Evolutionary conservation across 352 stramenopile species (phyloP).

Genomic region (Globisporangium alternatum): DNA sequence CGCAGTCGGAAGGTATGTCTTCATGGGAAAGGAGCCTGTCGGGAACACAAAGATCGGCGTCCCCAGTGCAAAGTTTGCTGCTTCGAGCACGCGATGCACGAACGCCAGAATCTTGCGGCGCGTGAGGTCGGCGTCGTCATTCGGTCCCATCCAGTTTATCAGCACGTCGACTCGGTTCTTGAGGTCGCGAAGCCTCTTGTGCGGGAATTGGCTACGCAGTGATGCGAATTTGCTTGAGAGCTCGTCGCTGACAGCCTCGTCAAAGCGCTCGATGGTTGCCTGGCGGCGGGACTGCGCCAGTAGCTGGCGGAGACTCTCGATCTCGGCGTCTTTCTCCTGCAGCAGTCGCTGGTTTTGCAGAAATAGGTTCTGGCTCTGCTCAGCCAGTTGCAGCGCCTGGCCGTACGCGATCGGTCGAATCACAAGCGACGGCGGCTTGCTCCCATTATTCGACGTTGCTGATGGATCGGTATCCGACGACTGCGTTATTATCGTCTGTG

Average conservation of each 20-base stretch:
- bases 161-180: constrained; percentile 37
- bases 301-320: constrained; percentile 39
- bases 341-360: constrained; percentile 54
- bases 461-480: background rate
- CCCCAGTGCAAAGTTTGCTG: constrained; percentile 41
- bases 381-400: constrained; percentile 61
- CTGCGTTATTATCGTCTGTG: background rate
- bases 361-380: constrained; percentile 63
- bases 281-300: constrained; percentile 25
- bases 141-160: constrained; percentile 67
- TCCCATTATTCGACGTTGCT: background rate
- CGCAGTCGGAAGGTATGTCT: constrained; percentile 87
- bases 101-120: constrained; percentile 65
- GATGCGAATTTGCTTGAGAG: constrained; percentile 4
- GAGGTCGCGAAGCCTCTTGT: constrained; percentile 24
- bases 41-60: constrained; percentile 56
- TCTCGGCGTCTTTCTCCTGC: constrained; percentile 68
- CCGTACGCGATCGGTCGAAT: constrained; percentile 71
- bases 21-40: constrained; percentile 88
- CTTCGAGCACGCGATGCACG: constrained; percentile 58
- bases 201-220: constrained; percentile 39
- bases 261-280: constrained; percentile 15
- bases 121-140: constrained; percentile 52
- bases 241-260: constrained; percentile 3
- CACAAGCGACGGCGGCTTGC: constrained; percentile 47